Evolutionary conservation across 768 basidiomycete genomes (phyloP), one percentile per base, ranked within the genome.

Genomic region (Podaxis rugospora): DNA sequence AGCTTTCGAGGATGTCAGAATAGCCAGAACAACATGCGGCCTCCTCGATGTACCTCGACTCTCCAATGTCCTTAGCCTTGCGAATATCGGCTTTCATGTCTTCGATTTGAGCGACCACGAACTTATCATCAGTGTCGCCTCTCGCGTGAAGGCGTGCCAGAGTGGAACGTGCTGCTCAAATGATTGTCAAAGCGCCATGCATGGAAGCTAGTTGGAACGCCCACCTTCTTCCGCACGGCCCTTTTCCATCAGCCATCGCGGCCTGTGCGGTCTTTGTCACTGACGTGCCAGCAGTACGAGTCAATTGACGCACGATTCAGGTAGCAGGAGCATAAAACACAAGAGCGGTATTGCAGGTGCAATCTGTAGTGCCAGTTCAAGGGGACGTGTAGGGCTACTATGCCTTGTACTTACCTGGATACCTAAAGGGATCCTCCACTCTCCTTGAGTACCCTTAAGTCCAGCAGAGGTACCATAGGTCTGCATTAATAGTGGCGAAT

Each of bases 381-480:
- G 39, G 7, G 18, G 14, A 7, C 6, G 13, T 49, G 23, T 35
- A 46, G 9, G 21, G 42, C 0, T 0, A 36, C 5, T 13, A 7
- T 2, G 1, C 3, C 28, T 21, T 16, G 16, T 6, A 18, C 61
- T 50, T 51, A 76, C 78, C 69, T 71, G 82, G 62, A 72, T 69
- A 60, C 79, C 80, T 1, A 83, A 66, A 13, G 80, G 81, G 28
- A 86, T 63, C 36, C 84, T 73, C 83, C 83, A 86, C 64, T 83
- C 75, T 5, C 75, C 70, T 49, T 70, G 74, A 1, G 66, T 69
- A 13, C 73, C 74, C 54, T 69, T 72, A 2, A 77, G 69, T 4
- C 77, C 75, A 1, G 74, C 74, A 23, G 76, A 75, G 35, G 74
- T 75, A 1, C 75, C 78, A 58, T 70, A 79, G 1, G 76, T 79